Evolutionary conservation across 139 green algal genomes (phyloP).

Genomic region (Marvania coccoides): DNA sequence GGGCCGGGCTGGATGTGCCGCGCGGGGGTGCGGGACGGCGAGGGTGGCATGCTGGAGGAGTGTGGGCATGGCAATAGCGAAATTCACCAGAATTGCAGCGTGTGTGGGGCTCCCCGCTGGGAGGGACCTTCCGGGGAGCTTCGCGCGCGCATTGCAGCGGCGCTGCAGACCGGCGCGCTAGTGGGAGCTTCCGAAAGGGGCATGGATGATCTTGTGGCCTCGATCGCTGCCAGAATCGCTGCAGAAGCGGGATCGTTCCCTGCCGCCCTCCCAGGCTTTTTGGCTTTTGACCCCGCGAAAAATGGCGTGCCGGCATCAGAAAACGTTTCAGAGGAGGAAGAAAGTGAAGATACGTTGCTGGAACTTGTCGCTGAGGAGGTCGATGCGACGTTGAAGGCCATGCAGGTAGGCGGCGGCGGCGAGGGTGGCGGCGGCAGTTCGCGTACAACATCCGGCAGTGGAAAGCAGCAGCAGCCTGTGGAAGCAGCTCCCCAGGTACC

Average conservation of each 20-base stretch:
- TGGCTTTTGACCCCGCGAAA: too few species aligned
- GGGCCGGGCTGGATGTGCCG: background rate
- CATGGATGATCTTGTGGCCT: background rate
- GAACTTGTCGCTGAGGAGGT: too few species aligned
- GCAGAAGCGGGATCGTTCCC: background rate
- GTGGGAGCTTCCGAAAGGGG: background rate
- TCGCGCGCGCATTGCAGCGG: background rate
- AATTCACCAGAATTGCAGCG: background rate
- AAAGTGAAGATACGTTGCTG: too few species aligned
- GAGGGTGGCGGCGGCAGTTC: too few species aligned
- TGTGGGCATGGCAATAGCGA: background rate
- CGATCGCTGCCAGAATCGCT: background rate
- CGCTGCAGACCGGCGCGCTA: background rate
- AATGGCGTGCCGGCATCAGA: too few species aligned
- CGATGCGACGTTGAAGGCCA: too few species aligned
- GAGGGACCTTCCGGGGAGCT: background rate
- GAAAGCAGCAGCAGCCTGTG: too few species aligned
- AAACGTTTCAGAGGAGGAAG: too few species aligned
- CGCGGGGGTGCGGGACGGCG: background rate
- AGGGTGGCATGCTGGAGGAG: background rate
- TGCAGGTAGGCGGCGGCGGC: too few species aligned
- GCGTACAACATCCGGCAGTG: too few species aligned
- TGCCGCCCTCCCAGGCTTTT: too few species aligned
- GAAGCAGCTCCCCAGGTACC: too few species aligned
- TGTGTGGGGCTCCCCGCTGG: background rate